A percentile compares a stretch with the other conserved stretches of the same genome.
phyloP scores from a whole-genome alignment of 1,139 yeast genomes.

The Schwanniomyces etchellsii region DNA sequence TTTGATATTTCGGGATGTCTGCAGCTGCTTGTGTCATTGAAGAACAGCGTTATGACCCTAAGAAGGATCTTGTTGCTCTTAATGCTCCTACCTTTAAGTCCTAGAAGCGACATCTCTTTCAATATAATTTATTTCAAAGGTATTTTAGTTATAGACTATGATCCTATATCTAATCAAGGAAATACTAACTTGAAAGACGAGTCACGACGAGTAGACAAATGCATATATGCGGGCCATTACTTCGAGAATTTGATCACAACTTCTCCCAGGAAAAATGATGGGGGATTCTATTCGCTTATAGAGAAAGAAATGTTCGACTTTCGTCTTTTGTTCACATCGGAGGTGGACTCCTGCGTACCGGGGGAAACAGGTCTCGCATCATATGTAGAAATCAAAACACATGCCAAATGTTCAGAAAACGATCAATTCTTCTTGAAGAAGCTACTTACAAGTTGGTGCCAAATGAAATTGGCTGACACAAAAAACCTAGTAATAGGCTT shows the following conservation, averaged over 20 bases:
- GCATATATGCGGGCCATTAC: conserved; percentile 18
- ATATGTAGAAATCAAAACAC: conserved; percentile 20
- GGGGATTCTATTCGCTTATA: conserved; percentile 14
- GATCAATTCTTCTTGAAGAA: conserved; percentile 7
- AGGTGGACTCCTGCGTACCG: conserved; percentile 15
- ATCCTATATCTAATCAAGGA: conserved; percentile 11
- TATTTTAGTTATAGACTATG: conserved; percentile 16
- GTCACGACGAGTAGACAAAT: not conserved
- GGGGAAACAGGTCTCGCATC: conserved; percentile 8
- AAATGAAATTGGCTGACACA: conserved; percentile 16
- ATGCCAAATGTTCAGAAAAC: conserved; percentile 4
- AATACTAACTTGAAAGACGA: conserved; percentile 1
- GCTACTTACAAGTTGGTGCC: conserved; percentile 17
- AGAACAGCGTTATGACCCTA: conserved; percentile 14
- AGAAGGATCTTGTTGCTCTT: conserved; percentile 16
- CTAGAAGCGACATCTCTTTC: conserved; percentile 10
- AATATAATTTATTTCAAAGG: conserved; percentile 17
- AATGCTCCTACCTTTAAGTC: conserved; percentile 15
- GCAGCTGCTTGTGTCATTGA: conserved; percentile 3
- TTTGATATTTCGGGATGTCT: conserved; percentile 7
- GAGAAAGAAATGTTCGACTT: conserved; percentile 9
- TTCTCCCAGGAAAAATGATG: conserved; percentile 1
- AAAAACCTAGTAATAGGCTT: conserved; percentile 16
- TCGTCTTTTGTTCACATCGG: conserved; percentile 17
- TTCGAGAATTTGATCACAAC: conserved; percentile 18